phyloP scores from a whole-genome alignment of 495 filamentous ascomycete species.

The Aspergillus bridgeri region DNA sequence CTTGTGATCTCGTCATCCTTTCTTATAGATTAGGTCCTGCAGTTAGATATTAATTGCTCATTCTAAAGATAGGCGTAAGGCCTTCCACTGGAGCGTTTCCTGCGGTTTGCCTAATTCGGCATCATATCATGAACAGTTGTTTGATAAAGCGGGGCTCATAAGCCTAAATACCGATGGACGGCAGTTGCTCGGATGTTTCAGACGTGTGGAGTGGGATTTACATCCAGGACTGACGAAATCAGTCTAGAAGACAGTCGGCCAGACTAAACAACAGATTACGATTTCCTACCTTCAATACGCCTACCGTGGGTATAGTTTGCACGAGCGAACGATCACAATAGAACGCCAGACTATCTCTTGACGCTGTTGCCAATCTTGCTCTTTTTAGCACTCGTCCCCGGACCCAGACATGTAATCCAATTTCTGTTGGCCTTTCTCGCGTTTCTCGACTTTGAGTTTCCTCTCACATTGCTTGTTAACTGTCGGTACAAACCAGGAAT shows the following conservation, averaged over 20 bases:
- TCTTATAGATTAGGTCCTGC: not conserved
- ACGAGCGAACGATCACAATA: not conserved
- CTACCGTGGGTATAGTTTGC: not conserved
- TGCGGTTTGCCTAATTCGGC: not conserved
- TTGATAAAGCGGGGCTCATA: not conserved
- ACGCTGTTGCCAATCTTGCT: slow-evolving; percentile 9
- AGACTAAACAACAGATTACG: not conserved
- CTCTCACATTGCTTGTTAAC: slow-evolving; percentile 34
- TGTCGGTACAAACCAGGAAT: slow-evolving; percentile 33
- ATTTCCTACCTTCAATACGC: not conserved
- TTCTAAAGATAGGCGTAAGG: not conserved
- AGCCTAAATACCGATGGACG: slow-evolving; percentile 6
- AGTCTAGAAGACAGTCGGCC: not conserved
- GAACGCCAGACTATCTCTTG: not conserved
- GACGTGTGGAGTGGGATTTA: not conserved
- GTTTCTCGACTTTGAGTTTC: slow-evolving; percentile 26
- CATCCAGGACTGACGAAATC: not conserved
- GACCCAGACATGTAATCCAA: slow-evolving; percentile 30
- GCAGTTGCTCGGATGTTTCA: slow-evolving; percentile 10
- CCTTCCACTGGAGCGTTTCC: not conserved
- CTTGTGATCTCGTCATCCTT: slow-evolving; percentile 13
- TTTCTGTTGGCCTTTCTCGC: slow-evolving; percentile 32
- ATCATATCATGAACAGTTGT: not conserved
- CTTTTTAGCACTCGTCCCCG: slow-evolving; percentile 7
- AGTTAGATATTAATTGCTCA: not conserved